A percentile compares a stretch with the other conserved stretches of the same genome.
phyloP scores from a whole-genome alignment of 2,329 filamentous ascomycete species.

The Sclerotinia spermophila region DNA sequence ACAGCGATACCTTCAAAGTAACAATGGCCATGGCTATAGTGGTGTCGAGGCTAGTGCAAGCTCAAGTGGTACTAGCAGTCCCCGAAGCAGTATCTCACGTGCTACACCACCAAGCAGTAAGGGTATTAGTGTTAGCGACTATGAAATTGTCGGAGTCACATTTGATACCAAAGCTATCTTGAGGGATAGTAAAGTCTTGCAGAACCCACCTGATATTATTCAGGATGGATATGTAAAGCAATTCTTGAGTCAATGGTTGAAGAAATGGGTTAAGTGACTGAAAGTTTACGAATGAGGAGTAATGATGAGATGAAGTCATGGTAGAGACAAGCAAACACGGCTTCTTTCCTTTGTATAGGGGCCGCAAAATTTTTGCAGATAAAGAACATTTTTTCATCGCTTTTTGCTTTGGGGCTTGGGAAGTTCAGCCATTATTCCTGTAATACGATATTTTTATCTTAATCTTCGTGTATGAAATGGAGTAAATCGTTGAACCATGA shows the following conservation, averaged over 20 bases:
- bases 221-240: constrained; percentile 19
- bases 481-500: not conserved
- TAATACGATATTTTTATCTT: not conserved
- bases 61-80: constrained; percentile 8
- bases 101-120: constrained; percentile 7
- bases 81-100: not conserved
- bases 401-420: constrained; percentile 25
- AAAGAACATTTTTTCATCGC: not conserved
- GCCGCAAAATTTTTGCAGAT: not conserved
- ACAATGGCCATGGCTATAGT: constrained; percentile 10
- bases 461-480: not conserved
- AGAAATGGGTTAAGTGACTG: constrained; percentile 12
- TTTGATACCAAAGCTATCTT: constrained; percentile 18
- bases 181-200: constrained; percentile 14
- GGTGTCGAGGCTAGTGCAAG: not conserved
- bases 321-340: not conserved
- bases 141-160: constrained; percentile 12
- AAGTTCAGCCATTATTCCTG: not conserved
- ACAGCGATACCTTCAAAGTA: constrained; percentile 18
- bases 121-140: constrained; percentile 1
- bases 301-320: not conserved
- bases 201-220: constrained; percentile 17
- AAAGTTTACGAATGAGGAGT: not conserved
- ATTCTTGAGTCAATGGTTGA: constrained; percentile 15
- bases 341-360: not conserved